Conservation (phyloP, 331 rosid genomes). For the Rosa hybrid region DNA sequence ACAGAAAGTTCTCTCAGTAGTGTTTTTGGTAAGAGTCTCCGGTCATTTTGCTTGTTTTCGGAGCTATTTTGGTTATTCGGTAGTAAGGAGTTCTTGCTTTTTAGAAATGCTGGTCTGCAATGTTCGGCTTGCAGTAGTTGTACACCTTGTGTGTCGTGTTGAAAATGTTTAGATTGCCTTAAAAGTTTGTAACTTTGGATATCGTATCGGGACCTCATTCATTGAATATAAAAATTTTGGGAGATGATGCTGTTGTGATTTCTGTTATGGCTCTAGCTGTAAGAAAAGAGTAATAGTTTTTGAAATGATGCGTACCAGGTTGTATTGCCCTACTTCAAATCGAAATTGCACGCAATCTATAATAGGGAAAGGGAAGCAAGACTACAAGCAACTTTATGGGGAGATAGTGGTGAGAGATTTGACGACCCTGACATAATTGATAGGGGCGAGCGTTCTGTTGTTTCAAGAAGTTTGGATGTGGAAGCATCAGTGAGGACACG, state of each 20-base stretch:
- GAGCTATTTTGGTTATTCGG: no score
- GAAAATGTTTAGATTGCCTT: background rate
- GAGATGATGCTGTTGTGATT: background rate
- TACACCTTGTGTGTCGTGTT: background rate
- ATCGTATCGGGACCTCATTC: background rate
- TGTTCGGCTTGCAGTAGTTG: no score
- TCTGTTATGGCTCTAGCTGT: slow-evolving; percentile 3
- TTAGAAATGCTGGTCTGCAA: no score
- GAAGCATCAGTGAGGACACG: slow-evolving; percentile 43
- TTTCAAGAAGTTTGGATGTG: slow-evolving; percentile 43
- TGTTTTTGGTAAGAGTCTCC: slow-evolving; percentile 38
- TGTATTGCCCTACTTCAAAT: slow-evolving; percentile 86
- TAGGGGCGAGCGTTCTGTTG: slow-evolving; percentile 37
- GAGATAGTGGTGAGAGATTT: slow-evolving; percentile 54
- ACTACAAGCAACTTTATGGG: slow-evolving; percentile 94
- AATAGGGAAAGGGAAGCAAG: slow-evolving; percentile 88
- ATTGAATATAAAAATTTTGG: background rate
- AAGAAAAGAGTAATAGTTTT: background rate
- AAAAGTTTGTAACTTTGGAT: background rate
- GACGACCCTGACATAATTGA: slow-evolving; percentile 36
- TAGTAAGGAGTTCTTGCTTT: no score
- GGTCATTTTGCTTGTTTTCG: no score
- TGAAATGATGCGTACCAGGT: slow-evolving; percentile 42
- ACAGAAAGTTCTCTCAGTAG: slow-evolving; percentile 78
- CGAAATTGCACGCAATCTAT: slow-evolving; percentile 75